A percentile compares a stretch with the other conserved stretches of the same genome.
Conservation (phyloP, 1,284 basidiomycete species). For the Wolfiporia cocos region DNA sequence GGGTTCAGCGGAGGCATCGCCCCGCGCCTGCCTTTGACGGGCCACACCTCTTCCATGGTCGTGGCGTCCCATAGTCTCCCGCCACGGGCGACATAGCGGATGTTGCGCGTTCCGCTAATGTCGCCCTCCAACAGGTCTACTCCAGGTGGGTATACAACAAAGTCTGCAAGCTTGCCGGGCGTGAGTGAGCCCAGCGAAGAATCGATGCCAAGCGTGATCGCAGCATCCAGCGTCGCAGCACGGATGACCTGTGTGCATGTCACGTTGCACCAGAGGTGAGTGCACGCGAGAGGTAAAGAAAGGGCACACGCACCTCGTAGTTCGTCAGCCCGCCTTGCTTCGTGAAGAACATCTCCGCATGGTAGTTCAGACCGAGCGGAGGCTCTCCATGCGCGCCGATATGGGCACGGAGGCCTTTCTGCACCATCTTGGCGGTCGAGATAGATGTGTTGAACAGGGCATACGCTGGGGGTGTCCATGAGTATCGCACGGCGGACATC, state of each 20-base stretch:
- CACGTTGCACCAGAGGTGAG: not conserved
- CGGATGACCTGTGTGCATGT: conserved; percentile 44
- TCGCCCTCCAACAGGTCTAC: conserved; percentile 49
- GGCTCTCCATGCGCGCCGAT: conserved; percentile 76
- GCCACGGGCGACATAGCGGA: conserved; percentile 51
- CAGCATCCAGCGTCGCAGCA: conserved; percentile 60
- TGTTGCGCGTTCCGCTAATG: conserved; percentile 41
- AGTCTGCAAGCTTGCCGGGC: conserved; percentile 61
- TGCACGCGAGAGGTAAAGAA: not conserved
- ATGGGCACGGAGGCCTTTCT: conserved; percentile 50
- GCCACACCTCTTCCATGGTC: conserved; percentile 66
- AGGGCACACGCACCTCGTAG: conserved; percentile 38
- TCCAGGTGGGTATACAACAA: conserved; percentile 53
- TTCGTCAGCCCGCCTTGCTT: conserved; percentile 47
- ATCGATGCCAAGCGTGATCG: conserved; percentile 56
- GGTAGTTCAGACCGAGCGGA: conserved; percentile 68
- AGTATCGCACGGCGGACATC: not conserved
- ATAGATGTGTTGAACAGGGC: conserved; percentile 62
- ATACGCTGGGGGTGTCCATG: conserved; percentile 38
- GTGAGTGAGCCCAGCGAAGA: conserved; percentile 56
- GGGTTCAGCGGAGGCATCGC: conserved; percentile 53
- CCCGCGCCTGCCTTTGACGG: conserved; percentile 49
- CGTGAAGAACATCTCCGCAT: conserved; percentile 63
- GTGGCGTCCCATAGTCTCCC: conserved; percentile 62
- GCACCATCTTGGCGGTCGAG: conserved; percentile 62